These are phyloP conservation scores for Ochetophila trinervis DNA, from an alignment of 306 rosid species.

Conservation along the genomic window DNA sequence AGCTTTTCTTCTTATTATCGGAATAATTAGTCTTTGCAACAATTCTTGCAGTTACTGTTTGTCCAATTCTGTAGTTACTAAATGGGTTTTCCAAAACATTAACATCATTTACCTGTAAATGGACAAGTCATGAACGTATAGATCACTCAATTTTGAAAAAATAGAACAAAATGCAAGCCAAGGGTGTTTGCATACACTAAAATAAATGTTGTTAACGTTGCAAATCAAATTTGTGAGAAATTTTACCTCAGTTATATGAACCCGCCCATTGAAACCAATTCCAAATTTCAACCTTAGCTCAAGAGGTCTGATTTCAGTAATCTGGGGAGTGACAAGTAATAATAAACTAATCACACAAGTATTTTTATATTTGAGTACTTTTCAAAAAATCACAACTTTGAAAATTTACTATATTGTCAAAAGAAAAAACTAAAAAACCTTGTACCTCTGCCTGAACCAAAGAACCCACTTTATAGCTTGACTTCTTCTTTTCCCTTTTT, in stretches of 20 bases:
- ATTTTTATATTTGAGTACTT: background rate
- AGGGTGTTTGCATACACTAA: slow-evolving; percentile 11
- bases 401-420: background rate
- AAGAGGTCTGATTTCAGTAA: slow-evolving; percentile 73
- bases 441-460: slow-evolving; percentile 90
- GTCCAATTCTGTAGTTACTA: slow-evolving; percentile 64
- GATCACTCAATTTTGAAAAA: slow-evolving; percentile 15
- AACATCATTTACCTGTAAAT: slow-evolving; percentile 57
- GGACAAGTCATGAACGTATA: slow-evolving; percentile 1
- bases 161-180: background rate
- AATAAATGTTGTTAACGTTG: slow-evolving; percentile 3
- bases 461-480: slow-evolving; percentile 70
- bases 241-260: slow-evolving; percentile 84
- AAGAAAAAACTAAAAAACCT: too few species aligned
- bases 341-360: slow-evolving; percentile 22
- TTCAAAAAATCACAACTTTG: background rate
- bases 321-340: slow-evolving; percentile 38
- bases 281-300: slow-evolving; percentile 88
- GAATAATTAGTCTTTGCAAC: slow-evolving; percentile 61
- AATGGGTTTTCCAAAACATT: slow-evolving; percentile 61
- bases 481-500: slow-evolving; percentile 71
- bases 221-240: background rate
- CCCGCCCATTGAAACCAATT: slow-evolving; percentile 62
- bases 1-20: slow-evolving; percentile 39
- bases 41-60: slow-evolving; percentile 67